Conservation (phyloP, 2,329 filamentous ascomycete species). For the Fusarium sp. region DNA sequence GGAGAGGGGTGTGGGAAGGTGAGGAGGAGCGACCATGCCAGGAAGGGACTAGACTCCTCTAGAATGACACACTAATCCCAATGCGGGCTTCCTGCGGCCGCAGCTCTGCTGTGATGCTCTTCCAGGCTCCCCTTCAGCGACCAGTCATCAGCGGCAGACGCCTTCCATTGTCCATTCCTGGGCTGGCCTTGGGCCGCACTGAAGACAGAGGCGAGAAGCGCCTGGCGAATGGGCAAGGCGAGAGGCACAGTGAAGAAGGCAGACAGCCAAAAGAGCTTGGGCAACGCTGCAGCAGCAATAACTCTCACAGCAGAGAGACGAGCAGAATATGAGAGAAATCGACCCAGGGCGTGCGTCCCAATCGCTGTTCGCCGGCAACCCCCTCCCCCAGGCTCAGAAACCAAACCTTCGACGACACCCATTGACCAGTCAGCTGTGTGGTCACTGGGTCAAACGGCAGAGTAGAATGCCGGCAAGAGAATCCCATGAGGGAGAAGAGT, state of each 20-base stretch:
- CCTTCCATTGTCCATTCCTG: slow-evolving; percentile 24
- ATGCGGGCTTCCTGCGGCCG: slow-evolving; percentile 33
- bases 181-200: slow-evolving; percentile 11
- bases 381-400: slow-evolving; percentile 18
- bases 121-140: slow-evolving; percentile 25
- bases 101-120: slow-evolving; percentile 21
- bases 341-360: slow-evolving; percentile 16
- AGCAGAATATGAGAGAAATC: slow-evolving; percentile 17
- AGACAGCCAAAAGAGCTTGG: slow-evolving; percentile 17
- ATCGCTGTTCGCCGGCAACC: slow-evolving; percentile 14
- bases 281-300: slow-evolving; percentile 22
- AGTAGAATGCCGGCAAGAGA: slow-evolving; percentile 35
- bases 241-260: slow-evolving; percentile 9
- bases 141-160: slow-evolving; percentile 11
- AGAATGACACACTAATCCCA: slow-evolving; percentile 16
- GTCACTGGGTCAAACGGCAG: slow-evolving; percentile 22
- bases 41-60: neutral
- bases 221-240: slow-evolving; percentile 1
- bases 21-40: slow-evolving; percentile 8
- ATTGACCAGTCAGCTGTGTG: slow-evolving; percentile 38
- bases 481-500: slow-evolving; percentile 31
- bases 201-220: neutral
- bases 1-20: slow-evolving; percentile 28
- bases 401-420: slow-evolving; percentile 5
- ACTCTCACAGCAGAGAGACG: slow-evolving; percentile 15